phyloP scores from a whole-genome alignment of 2,329 filamentous ascomycete genomes.

The Pseudocercospora crystallina region DNA sequence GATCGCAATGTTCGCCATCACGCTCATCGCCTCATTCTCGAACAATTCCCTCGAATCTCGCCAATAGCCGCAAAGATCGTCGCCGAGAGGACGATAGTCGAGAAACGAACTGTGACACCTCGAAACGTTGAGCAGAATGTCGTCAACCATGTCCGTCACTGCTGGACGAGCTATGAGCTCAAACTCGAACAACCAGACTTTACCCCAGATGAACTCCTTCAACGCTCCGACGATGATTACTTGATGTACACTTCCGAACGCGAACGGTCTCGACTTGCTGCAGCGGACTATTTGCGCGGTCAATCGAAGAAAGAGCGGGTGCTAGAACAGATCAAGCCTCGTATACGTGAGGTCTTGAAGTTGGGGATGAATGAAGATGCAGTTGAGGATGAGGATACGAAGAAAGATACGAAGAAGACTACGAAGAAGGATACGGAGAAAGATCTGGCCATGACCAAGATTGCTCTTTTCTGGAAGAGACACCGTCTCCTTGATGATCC shows the following conservation, averaged over 20 bases:
- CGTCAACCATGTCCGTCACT: constrained; percentile 14
- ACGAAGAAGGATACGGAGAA: too few species aligned
- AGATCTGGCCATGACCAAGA: background rate
- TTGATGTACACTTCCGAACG: too few species aligned
- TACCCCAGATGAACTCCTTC: too few species aligned
- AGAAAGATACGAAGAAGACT: too few species aligned
- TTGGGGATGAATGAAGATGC: constrained; percentile 9
- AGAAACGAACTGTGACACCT: constrained; percentile 1
- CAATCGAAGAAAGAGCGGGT: constrained; percentile 1
- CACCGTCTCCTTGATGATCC: constrained; percentile 9
- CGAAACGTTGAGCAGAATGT: constrained; percentile 11
- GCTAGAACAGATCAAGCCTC: constrained; percentile 9
- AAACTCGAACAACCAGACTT: background rate
- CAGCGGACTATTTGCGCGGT: background rate
- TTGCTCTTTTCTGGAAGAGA: constrained; percentile 8
- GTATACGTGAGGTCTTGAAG: constrained; percentile 9
- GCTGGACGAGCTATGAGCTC: constrained; percentile 15
- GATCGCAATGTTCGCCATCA: constrained; percentile 1
- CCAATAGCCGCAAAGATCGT: constrained; percentile 10
- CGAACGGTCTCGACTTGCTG: too few species aligned
- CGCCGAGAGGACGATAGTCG: constrained; percentile 5
- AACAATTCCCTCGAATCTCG: constrained; percentile 15
- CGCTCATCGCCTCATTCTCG: constrained; percentile 8
- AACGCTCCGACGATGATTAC: too few species aligned
- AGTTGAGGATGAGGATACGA: background rate